Percentiles rank a stretch among this genome's conserved stretches.
These are phyloP conservation scores for Cymbopogon flexuosus DNA, from an alignment of 202 grass and related monocot genomes.

Conservation along the genomic window DNA sequence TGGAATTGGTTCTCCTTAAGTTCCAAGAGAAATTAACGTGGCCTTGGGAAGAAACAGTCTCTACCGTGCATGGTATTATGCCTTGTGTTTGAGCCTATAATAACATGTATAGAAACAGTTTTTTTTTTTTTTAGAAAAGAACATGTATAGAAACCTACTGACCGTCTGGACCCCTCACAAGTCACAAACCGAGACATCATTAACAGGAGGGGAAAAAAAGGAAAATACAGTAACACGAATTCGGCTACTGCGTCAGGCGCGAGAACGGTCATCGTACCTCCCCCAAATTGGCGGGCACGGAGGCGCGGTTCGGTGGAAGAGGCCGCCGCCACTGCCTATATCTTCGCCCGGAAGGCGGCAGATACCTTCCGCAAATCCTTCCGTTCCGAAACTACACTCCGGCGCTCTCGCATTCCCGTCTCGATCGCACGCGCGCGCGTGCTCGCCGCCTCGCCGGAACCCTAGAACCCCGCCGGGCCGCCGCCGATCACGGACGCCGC, in stretches of 20 bases:
- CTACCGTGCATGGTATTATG: too few relatives aligned
- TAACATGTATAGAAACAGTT: too few relatives aligned
- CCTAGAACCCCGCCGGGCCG: constrained; percentile 11
- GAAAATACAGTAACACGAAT: not conserved
- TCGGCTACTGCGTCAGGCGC: not conserved
- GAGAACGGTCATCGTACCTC: not conserved
- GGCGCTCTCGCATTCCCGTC: not conserved
- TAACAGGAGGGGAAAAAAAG: too few relatives aligned
- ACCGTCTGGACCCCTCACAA: too few relatives aligned
- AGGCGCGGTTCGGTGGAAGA: not conserved
- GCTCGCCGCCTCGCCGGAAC: constrained; percentile 29
- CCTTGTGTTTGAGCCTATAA: too few relatives aligned
- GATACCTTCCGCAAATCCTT: not conserved
- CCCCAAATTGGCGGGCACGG: not conserved
- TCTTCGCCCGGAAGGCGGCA: not conserved
- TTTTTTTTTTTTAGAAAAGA: too few relatives aligned
- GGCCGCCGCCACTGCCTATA: not conserved
- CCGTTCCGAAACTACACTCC: constrained; percentile 11
- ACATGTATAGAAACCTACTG: too few relatives aligned
- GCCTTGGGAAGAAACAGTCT: too few relatives aligned
- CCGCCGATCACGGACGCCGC: constrained; percentile 1
- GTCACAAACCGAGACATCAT: too few relatives aligned
- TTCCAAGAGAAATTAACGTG: too few relatives aligned
- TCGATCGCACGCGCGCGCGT: not conserved
- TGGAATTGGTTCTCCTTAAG: too few relatives aligned